These are phyloP conservation scores for Puccinia novopanici DNA, from an alignment of 1,284 basidiomycete species.

Conservation along the genomic window DNA sequence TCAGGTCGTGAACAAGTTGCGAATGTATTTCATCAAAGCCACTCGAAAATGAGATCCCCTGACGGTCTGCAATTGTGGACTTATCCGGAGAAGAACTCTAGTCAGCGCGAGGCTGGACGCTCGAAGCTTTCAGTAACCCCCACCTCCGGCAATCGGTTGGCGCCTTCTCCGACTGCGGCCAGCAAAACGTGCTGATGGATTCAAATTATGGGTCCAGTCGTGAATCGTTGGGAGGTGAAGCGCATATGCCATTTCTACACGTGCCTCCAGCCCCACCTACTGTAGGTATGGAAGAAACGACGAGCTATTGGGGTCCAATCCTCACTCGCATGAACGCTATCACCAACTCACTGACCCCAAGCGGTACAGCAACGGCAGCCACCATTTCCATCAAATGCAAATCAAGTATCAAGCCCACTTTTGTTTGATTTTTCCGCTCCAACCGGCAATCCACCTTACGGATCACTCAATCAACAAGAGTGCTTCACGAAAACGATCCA, in stretches of 20 bases:
- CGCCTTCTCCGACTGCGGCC: neutral
- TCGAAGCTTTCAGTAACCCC: neutral
- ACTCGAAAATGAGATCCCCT: neutral
- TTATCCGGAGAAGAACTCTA: neutral
- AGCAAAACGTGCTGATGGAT: neutral
- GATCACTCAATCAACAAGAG: neutral
- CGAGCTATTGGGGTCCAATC: neutral
- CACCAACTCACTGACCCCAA: neutral
- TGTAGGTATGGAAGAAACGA: conserved; percentile 16
- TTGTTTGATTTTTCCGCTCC: conserved; percentile 18
- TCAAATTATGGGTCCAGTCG: neutral
- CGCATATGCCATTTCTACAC: neutral
- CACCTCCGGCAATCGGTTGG: neutral
- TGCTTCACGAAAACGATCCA: neutral
- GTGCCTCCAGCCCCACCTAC: neutral
- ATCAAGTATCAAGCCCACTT: conserved; percentile 13
- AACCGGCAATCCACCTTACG: conserved; percentile 12
- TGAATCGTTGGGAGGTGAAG: neutral
- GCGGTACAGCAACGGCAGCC: conserved; percentile 7
- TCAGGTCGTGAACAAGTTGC: neutral
- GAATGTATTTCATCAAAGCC: neutral
- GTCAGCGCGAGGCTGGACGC: neutral
- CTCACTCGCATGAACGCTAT: neutral
- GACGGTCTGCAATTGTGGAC: too few species aligned
- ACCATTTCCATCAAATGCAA: neutral